Conservation (phyloP, 805 yeast genomes). For the Debaryomyces castellii region DNA sequence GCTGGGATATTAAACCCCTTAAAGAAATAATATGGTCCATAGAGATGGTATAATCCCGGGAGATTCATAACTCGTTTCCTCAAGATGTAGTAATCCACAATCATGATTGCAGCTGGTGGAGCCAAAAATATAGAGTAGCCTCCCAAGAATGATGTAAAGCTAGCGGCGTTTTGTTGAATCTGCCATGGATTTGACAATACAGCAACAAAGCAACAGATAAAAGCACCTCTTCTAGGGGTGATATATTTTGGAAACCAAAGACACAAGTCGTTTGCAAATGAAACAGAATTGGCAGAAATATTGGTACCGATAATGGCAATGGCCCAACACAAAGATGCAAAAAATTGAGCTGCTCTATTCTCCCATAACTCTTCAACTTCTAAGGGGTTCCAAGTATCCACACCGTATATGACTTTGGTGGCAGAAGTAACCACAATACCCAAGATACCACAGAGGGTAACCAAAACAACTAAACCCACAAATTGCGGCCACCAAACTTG, state of each 20-base stretch:
- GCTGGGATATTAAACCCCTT: constrained; percentile 2
- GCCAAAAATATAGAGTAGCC: constrained; percentile 15
- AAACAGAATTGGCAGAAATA: constrained; percentile 11
- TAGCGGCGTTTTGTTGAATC: constrained; percentile 10
- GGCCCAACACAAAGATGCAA: constrained; percentile 13
- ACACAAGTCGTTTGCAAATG: constrained; percentile 13
- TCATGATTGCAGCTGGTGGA: constrained; percentile 10
- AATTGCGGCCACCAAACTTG: constrained; percentile 24
- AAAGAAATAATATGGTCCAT: too few relatives aligned
- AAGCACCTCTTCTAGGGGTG: constrained; percentile 11
- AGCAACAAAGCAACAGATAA: constrained; percentile 1
- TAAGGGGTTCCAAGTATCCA: constrained; percentile 45
- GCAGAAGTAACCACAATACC: constrained; percentile 34
- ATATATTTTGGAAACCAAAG: constrained; percentile 10
- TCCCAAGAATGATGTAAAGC: constrained; percentile 13
- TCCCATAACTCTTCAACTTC: constrained; percentile 35
- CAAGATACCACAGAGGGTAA: constrained; percentile 6
- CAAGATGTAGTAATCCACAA: constrained; percentile 7
- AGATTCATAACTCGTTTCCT: background rate
- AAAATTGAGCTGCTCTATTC: constrained; percentile 15
- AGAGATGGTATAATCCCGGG: too few relatives aligned
- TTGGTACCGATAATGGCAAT: constrained; percentile 13
- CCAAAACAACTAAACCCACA: constrained; percentile 3
- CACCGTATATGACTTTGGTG: constrained; percentile 38
- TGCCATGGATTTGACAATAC: constrained; percentile 16